Percentiles rank a stretch among this genome's conserved stretches.
These are phyloP conservation scores for Ceratocystis cubensis DNA, from an alignment of 2,329 filamentous ascomycete species.

Conservation along the genomic window DNA sequence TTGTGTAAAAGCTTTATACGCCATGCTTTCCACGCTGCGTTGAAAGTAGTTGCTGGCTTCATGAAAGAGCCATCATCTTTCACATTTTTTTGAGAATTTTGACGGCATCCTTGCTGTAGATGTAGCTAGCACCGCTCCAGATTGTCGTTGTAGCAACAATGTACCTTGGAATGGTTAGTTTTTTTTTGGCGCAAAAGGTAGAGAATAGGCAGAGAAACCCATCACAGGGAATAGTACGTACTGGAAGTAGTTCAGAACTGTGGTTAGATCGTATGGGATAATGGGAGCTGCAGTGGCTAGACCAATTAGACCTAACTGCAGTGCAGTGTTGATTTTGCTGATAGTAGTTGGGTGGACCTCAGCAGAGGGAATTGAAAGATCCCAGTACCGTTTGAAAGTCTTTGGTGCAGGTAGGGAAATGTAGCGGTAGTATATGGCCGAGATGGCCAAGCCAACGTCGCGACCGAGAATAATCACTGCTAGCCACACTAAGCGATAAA, in stretches of 20 bases:
- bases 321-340: conserved; percentile 84
- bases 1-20: neutral
- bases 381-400: conserved; percentile 88
- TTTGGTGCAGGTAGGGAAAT: conserved; percentile 89
- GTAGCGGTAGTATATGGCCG: conserved; percentile 91
- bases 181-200: neutral
- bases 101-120: conserved; percentile 81
- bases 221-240: conserved; percentile 32
- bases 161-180: conserved; percentile 42
- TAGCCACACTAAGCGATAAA: conserved; percentile 53
- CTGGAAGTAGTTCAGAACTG: conserved; percentile 50
- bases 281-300: conserved; percentile 71
- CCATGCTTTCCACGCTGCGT: neutral
- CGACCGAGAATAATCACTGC: conserved; percentile 82
- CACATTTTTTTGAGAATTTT: conserved; percentile 51
- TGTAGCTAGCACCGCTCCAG: conserved; percentile 88
- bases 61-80: neutral
- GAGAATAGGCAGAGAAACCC: neutral
- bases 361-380: conserved; percentile 81
- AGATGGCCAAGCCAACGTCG: conserved; percentile 68
- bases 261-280: conserved; percentile 44
- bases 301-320: conserved; percentile 79
- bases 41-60: neutral
- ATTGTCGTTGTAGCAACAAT: conserved; percentile 79
- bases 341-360: conserved; percentile 75